Evolutionary conservation across 306 rosid species (phyloP).

Genomic region (Cicer pinnatifidum): DNA sequence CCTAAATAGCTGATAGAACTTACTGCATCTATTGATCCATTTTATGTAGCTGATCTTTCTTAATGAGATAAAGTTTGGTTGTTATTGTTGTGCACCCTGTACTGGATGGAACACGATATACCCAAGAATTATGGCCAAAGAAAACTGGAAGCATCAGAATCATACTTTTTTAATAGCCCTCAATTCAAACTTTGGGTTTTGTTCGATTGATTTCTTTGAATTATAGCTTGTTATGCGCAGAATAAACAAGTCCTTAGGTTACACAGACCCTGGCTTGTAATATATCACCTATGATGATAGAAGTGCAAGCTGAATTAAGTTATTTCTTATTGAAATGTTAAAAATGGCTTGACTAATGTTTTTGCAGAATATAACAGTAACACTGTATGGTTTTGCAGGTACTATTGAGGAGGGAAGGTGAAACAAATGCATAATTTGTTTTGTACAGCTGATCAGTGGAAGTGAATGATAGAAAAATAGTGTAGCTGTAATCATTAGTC

Average conservation of each 20-base stretch:
- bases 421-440: constrained; percentile 31
- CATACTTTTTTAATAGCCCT: not conserved
- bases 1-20: not conserved
- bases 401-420: constrained; percentile 38
- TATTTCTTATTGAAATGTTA: constrained; percentile 8
- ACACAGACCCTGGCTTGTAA: constrained; percentile 7
- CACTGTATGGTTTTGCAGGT: constrained; percentile 35
- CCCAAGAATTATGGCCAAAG: not conserved
- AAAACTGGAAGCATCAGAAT: not conserved
- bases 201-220: constrained; percentile 1
- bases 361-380: constrained; percentile 35
- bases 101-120: not conserved
- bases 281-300: constrained; percentile 21
- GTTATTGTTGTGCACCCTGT: not conserved
- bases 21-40: not conserved
- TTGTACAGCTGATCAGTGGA: constrained; percentile 36
- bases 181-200: not conserved
- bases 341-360: constrained; percentile 12
- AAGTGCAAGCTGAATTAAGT: constrained; percentile 19
- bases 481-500: constrained; percentile 19
- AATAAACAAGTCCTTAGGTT: not conserved
- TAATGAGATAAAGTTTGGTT: not conserved
- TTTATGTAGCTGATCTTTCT: not conserved
- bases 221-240: not conserved
- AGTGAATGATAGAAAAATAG: constrained; percentile 17